Evolutionary conservation across 371 early-diverging fungal genomes (phyloP).

Genomic region (Gilbertella persicaria): DNA sequence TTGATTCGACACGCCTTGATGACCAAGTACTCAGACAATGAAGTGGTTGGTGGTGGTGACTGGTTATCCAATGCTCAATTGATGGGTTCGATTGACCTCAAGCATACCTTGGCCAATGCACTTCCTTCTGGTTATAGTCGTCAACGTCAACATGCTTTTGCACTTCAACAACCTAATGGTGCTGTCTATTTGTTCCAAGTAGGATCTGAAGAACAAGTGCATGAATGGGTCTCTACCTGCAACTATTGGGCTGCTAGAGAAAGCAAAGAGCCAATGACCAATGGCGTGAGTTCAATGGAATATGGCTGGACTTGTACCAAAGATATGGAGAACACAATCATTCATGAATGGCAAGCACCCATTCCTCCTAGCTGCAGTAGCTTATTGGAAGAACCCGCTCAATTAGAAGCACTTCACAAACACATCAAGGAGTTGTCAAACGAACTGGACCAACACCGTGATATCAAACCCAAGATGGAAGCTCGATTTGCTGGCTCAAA

Average conservation of each 20-base stretch:
- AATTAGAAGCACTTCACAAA: slow-evolving; percentile 32
- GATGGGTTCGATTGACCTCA: slow-evolving; percentile 65
- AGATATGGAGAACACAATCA: neutral
- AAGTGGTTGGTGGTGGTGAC: slow-evolving; percentile 8
- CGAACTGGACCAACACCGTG: slow-evolving; percentile 43
- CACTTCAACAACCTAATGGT: slow-evolving; percentile 78
- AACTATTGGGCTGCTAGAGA: slow-evolving; percentile 93
- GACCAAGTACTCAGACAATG: too few relatives aligned
- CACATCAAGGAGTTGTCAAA: slow-evolving; percentile 35
- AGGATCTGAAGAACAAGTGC: slow-evolving; percentile 61
- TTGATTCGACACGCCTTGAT: too few relatives aligned
- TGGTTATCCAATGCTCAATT: slow-evolving; percentile 22
- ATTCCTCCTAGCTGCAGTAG: slow-evolving; percentile 39
- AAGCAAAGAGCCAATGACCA: slow-evolving; percentile 83
- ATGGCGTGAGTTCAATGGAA: slow-evolving; percentile 85
- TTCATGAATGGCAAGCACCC: slow-evolving; percentile 44
- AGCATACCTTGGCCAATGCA: slow-evolving; percentile 79
- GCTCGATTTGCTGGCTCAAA: slow-evolving; percentile 45
- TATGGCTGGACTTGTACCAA: slow-evolving; percentile 79
- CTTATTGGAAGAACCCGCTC: slow-evolving; percentile 33
- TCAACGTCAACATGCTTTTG: slow-evolving; percentile 79
- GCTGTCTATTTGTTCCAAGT: slow-evolving; percentile 86
- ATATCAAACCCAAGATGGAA: slow-evolving; percentile 45
- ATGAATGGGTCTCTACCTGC: slow-evolving; percentile 83
- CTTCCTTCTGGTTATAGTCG: slow-evolving; percentile 83